Base-by-base conservation (phyloP, 2,329 filamentous ascomycete genomes). In the Xylaria sp. region DNA sequence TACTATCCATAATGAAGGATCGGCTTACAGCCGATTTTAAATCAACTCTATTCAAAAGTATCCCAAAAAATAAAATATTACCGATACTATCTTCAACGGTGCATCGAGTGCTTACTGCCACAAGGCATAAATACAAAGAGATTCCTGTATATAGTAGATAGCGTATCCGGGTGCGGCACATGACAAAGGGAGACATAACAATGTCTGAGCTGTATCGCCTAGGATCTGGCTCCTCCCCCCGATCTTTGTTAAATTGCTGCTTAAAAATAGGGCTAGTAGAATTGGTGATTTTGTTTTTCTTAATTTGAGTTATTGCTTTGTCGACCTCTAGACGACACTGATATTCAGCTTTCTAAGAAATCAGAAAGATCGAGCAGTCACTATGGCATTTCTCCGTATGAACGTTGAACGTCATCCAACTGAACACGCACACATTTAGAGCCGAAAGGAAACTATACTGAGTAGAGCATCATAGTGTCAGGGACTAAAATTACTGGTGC, bases 121-220 rank as follows among this genome's bases (percentile, higher is more conserved):
- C 36, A 38, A 38, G 36, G 13, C 11, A 15, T 40, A 40, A 13
- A 15, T 4, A 15, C 36, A 40, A 38, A 38, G 36, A 38, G 36
- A 3, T 13, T 38, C 36, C 36, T 13, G 36, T 13, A 38, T 38
- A 38, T 38, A 11, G 11, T 38, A 38, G 36, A 38, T 38, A 13
- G 36, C 36, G 23, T 23, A 23, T 23, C 54, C 54, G 54, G 54
- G 42, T 58, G 54, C 54, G 54, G 42, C 28, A 58, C 3, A 13
- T 10, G 42, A 58, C 54, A 58, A 58, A 58, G 23, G 10, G n/a
- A 56, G 33, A 10, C 31, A 7, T 33, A 33, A 33, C 6, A 33
- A 33, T 23, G 23, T 23, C 23, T 23, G 23, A 23, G 23, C 23
- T 33, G 31, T 33, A 40, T 42, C 15, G 40, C 40, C 15, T 4